Conservation (phyloP, 805 yeast species). For the Alloascoidea hylecoeti region DNA sequence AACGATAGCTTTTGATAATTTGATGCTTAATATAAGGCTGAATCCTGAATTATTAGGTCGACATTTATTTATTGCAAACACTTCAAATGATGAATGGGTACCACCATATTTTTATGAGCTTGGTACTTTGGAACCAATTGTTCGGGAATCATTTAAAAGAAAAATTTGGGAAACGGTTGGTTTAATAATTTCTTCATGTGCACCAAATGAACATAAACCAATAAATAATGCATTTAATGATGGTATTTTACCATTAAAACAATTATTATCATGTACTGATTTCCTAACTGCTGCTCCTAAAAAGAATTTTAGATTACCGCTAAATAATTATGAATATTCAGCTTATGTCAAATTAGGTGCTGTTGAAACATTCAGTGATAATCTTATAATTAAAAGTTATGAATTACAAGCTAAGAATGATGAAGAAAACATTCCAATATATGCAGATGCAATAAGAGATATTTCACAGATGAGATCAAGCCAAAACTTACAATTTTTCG, state of each 20-base stretch:
- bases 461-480: slow-evolving; percentile 34
- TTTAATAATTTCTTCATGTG: background rate
- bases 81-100: background rate
- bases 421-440: slow-evolving; percentile 28
- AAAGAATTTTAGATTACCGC: background rate
- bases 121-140: background rate
- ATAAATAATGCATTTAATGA: background rate
- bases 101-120: slow-evolving; percentile 1
- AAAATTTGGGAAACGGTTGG: slow-evolving; percentile 1
- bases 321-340: slow-evolving; percentile 5
- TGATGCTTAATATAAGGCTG: slow-evolving; percentile 39
- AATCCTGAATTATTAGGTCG: slow-evolving; percentile 37
- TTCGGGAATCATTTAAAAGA: background rate
- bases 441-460: slow-evolving; percentile 41
- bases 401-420: slow-evolving; percentile 26
- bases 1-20: slow-evolving; percentile 38
- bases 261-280: background rate
- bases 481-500: slow-evolving; percentile 27
- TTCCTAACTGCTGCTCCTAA: background rate
- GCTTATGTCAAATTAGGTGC: slow-evolving; percentile 32
- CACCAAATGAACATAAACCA: background rate
- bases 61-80: background rate
- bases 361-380: slow-evolving; percentile 33
- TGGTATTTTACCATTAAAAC: background rate
- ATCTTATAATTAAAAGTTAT: slow-evolving; percentile 31